A percentile compares a stretch with the other conserved stretches of the same genome.
These are phyloP conservation scores for Sporisorium iseilematis-ciliati DNA, from an alignment of 1,284 basidiomycete genomes.

Conservation along the genomic window DNA sequence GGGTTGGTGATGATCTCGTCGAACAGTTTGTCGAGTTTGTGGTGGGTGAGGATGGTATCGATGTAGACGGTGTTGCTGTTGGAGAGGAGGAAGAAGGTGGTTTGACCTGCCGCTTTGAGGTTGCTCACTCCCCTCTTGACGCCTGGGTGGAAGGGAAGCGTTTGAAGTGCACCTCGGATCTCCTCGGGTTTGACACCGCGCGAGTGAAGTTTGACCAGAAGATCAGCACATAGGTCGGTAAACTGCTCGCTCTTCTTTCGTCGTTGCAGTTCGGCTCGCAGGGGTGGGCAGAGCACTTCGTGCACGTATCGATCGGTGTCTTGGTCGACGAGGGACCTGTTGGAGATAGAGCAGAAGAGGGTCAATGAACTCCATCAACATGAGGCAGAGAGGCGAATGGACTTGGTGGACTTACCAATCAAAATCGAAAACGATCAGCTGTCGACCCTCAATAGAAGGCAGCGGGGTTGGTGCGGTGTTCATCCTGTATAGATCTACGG, in stretches of 20 bases:
- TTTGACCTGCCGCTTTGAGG: constrained; percentile 76
- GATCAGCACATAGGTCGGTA: constrained; percentile 77
- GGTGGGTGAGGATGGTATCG: constrained; percentile 74
- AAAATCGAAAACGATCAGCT: constrained; percentile 95
- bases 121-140: constrained; percentile 88
- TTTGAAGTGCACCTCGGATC: constrained; percentile 81
- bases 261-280: constrained; percentile 85
- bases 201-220: constrained; percentile 61
- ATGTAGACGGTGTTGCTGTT: constrained; percentile 96
- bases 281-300: constrained; percentile 86
- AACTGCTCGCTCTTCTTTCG: constrained; percentile 80
- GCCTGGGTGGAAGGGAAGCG: constrained; percentile 93
- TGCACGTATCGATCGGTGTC: constrained; percentile 97
- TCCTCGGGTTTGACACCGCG: constrained; percentile 76
- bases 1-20: constrained; percentile 92
- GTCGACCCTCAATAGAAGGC: constrained; percentile 67
- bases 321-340: constrained; percentile 78
- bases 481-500: constrained; percentile 12
- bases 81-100: constrained; percentile 84
- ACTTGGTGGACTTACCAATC: constrained; percentile 89
- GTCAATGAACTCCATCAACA: background rate
- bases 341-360: background rate
- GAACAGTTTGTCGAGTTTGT: constrained; percentile 74
- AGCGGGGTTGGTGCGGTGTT: constrained; percentile 52
- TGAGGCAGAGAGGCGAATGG: no score